phyloP scores from a whole-genome alignment of 352 stramenopile genomes.

The Globisporangium mamillatum region DNA sequence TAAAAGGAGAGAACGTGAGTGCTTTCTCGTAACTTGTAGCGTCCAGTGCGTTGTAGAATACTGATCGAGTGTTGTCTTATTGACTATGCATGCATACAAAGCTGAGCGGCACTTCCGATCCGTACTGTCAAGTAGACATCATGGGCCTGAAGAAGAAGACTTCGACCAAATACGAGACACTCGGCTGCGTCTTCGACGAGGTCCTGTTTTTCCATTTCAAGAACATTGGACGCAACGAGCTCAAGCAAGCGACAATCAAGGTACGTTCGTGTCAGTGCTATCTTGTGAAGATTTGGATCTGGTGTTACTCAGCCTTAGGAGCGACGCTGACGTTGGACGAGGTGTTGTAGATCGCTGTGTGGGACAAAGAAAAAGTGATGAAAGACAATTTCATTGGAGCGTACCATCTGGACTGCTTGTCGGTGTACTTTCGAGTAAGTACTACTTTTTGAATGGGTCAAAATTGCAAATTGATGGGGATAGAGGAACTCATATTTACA shows the following conservation, averaged over 20 bases:
- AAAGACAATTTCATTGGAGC: conserved; percentile 83
- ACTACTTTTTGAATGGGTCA: neutral
- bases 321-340: neutral
- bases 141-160: conserved; percentile 72
- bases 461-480: neutral
- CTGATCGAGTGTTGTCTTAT: neutral
- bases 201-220: conserved; percentile 88
- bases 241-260: conserved; percentile 68
- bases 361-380: conserved; percentile 64
- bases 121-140: conserved; percentile 82
- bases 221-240: conserved; percentile 72
- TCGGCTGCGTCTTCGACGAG: conserved; percentile 90
- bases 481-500: neutral
- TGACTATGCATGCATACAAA: conserved; percentile 19
- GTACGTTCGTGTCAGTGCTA: conserved; percentile 20
- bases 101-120: conserved; percentile 86
- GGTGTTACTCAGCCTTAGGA: neutral
- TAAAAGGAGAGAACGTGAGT: conserved; percentile 86
- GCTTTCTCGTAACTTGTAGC: neutral
- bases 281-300: neutral
- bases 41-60: neutral
- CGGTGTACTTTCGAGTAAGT: conserved; percentile 64
- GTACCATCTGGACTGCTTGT: conserved; percentile 83
- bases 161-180: conserved; percentile 73
- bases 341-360: conserved; percentile 52